These are phyloP conservation scores for Metschnikowia lochheadii DNA, from an alignment of 805 yeast species.

Conservation along the genomic window DNA sequence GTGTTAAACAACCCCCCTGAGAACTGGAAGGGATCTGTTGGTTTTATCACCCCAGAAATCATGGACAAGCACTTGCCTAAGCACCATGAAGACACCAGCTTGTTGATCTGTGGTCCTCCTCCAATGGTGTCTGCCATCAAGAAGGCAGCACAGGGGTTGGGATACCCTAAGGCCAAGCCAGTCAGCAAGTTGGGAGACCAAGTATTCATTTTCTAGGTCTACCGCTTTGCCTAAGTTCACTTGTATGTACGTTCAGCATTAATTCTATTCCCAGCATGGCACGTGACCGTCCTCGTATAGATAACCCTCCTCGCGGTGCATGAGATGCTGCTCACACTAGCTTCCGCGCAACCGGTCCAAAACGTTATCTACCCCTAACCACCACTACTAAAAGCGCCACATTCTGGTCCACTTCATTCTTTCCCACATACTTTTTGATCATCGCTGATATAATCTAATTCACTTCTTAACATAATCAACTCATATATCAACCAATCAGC, in stretches of 20 bases:
- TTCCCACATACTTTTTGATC: not conserved
- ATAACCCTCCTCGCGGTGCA: not conserved
- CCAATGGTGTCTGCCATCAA: conserved; percentile 85
- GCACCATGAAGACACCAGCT: conserved; percentile 56
- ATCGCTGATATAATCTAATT: too few species aligned
- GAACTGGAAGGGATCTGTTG: conserved; percentile 72
- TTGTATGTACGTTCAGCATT: not conserved
- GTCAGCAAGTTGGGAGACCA: conserved; percentile 88
- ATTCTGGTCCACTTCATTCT: not conserved
- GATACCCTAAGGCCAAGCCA: conserved; percentile 81
- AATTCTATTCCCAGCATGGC: not conserved
- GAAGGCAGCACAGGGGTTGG: conserved; percentile 69
- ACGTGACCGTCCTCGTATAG: conserved; percentile 1
- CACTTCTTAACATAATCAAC: too few species aligned
- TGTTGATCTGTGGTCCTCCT: conserved; percentile 91
- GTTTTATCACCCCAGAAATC: conserved; percentile 76
- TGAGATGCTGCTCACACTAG: not conserved
- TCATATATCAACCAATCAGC: too few species aligned
- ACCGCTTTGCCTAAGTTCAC: not conserved
- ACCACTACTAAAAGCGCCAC: not conserved
- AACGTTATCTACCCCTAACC: not conserved
- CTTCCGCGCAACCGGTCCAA: not conserved
- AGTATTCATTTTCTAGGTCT: conserved; percentile 70
- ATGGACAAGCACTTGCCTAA: conserved; percentile 61
- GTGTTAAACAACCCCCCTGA: conserved; percentile 71